Evolutionary conservation across 1,284 basidiomycete genomes (phyloP), one percentile per base, ranked within the genome.

Genomic region (Hypsizygus ulmarius): DNA sequence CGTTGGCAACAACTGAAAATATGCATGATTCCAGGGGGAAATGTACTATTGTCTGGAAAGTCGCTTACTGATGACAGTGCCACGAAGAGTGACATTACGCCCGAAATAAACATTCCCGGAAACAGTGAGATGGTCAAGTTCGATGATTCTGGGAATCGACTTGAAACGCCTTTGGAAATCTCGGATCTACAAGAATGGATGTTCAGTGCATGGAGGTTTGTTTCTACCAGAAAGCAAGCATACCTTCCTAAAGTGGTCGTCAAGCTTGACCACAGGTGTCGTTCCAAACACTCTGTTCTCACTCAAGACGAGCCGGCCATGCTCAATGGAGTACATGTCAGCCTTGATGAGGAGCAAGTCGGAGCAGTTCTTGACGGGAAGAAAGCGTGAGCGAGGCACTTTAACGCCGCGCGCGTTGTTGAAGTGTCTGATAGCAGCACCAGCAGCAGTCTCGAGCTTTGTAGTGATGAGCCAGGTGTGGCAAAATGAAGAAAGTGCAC

Each of bases 381-480:
- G 78, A 90, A 99, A 98, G 49, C 97, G 91, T 59, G 84, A 90
- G 55, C 97, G 90, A 44, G 97, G 95, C 21, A 99, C 97, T 72
- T 98, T 98, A 72, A 99, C 89, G 59, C 96, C 96, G 64, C 93
- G 92, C 6, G 90, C 92, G 60, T 87, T 87, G 63, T 78, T 84
- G 78, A 97, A 96, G 71, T 96, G 92, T 79, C 96, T 97, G 79
- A 98, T 97, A 35, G 94, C 95, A 14, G 93, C 94, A 70, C 95
- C 95, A 45, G 94, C 93, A 41, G 96, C 93, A 8, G 96, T 99
- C 77, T 99, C 97, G 66, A 99, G 91, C 82, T 96, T 27, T n/a
- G 21, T 3, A 10, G 12, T n/a, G 15, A 74, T 51, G 8, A 34
- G 75, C 25, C 16, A 50, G 74, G 11, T 39, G 15, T 15, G 19